Evolutionary conservation across 495 filamentous ascomycete species (phyloP).

Genomic region (Evansstolkia leycettana): DNA sequence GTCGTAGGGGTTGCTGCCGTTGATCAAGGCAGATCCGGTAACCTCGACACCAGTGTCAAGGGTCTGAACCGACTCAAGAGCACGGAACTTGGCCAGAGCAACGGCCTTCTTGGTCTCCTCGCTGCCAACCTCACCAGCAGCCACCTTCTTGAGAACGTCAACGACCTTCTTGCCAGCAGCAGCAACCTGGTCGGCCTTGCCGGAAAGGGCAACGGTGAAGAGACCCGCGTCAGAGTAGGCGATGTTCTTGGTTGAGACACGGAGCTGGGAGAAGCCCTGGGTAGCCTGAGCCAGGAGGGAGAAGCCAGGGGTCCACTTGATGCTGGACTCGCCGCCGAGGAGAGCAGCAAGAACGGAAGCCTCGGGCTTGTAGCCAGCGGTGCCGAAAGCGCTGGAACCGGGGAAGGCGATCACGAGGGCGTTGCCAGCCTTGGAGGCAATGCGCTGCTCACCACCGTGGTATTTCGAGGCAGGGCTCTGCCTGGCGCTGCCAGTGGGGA

Average conservation of each 20-base stretch:
- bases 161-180: conserved; percentile 50
- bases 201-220: conserved; percentile 66
- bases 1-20: conserved; percentile 74
- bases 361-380: conserved; percentile 75
- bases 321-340: conserved; percentile 76
- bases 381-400: conserved; percentile 58
- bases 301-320: conserved; percentile 95
- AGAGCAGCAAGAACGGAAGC: conserved; percentile 78
- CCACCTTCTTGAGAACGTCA: conserved; percentile 67
- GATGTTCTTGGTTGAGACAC: conserved; percentile 56
- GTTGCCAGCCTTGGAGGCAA: conserved; percentile 59
- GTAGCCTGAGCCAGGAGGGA: conserved; percentile 72
- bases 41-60: conserved; percentile 52
- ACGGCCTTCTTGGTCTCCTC: conserved; percentile 87
- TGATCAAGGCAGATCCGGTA: conserved; percentile 66
- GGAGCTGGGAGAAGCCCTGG: conserved; percentile 49
- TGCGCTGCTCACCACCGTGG: conserved; percentile 88
- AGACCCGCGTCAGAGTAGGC: conserved; percentile 94
- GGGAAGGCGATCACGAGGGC: conserved; percentile 84
- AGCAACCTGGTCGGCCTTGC: conserved; percentile 54
- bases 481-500: conserved; percentile 25
- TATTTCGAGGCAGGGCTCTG: conserved; percentile 56
- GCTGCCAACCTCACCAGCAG: conserved; percentile 57
- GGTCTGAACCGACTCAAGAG: conserved; percentile 72
- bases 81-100: conserved; percentile 86